Evolutionary conservation across 208 protist species (phyloP).

Genomic region (Leishmania arabica): DNA sequence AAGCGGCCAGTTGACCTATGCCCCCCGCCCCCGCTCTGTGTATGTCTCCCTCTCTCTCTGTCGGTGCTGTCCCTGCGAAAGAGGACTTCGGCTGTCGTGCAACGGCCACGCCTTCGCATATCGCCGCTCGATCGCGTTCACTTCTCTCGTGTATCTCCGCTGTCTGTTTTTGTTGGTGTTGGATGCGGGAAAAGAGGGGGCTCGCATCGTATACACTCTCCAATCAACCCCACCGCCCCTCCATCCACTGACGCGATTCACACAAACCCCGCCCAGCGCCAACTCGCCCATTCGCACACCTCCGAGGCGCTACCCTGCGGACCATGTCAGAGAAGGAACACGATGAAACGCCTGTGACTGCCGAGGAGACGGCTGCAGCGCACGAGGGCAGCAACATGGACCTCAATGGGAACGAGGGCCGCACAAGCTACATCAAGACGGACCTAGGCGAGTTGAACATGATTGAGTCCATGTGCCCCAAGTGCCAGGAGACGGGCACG

Average conservation of each 20-base stretch:
- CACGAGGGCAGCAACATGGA: slow-evolving; percentile 1
- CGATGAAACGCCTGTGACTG: background rate
- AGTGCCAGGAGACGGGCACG: slow-evolving; percentile 83
- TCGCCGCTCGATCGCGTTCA: background rate
- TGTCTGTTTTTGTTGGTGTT: background rate
- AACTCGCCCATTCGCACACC: background rate
- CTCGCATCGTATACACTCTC: background rate
- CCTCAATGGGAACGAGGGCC: slow-evolving; percentile 13
- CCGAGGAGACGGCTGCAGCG: slow-evolving; percentile 4
- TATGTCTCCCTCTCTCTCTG: background rate
- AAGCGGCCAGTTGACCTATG: background rate
- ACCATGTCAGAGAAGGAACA: slow-evolving; percentile 4
- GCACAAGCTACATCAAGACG: slow-evolving; percentile 62
- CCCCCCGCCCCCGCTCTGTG: background rate
- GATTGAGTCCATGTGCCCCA: slow-evolving; percentile 90
- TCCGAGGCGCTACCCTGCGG: background rate
- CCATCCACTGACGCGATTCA: background rate
- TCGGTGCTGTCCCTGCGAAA: background rate
- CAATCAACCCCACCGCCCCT: background rate
- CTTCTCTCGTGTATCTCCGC: background rate
- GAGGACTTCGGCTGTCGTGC: background rate
- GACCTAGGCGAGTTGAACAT: slow-evolving; percentile 89
- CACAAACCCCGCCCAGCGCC: background rate
- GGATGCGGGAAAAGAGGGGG: background rate
- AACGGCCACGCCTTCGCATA: background rate